A percentile compares a stretch with the other conserved stretches of the same genome.
These are phyloP conservation scores for Eucalyptus regnans DNA, from an alignment of 345 rosid species.

Conservation along the genomic window DNA sequence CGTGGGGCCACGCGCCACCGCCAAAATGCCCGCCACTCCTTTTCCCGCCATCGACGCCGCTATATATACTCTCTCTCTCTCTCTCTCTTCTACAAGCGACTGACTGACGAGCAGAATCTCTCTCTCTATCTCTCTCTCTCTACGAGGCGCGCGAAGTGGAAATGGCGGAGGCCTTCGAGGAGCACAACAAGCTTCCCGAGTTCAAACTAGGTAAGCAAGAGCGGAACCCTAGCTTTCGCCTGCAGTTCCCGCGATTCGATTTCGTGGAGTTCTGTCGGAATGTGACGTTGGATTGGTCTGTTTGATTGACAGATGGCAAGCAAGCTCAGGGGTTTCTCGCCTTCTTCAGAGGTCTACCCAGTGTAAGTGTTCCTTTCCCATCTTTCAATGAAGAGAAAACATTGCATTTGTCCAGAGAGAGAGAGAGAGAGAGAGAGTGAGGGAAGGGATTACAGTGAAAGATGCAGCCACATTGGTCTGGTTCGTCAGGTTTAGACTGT, in stretches of 20 bases:
- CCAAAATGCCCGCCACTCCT: slow-evolving; percentile 8
- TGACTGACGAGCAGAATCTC: not conserved
- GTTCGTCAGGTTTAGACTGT: not conserved
- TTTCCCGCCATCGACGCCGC: slow-evolving; percentile 54
- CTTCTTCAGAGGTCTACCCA: slow-evolving; percentile 85
- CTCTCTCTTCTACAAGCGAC: not conserved
- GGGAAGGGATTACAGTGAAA: not conserved
- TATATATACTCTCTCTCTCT: not conserved
- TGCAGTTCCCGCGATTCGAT: not conserved
- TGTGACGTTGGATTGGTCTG: not conserved
- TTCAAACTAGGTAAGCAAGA: slow-evolving; percentile 63
- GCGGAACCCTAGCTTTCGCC: slow-evolving; percentile 6
- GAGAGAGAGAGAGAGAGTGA: not conserved
- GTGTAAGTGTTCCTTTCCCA: slow-evolving; percentile 21
- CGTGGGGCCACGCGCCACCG: not conserved
- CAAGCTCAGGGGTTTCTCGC: slow-evolving; percentile 97
- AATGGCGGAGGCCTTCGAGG: slow-evolving; percentile 48
- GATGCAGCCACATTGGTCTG: not conserved
- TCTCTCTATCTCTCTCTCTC: not conserved
- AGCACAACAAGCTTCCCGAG: slow-evolving; percentile 77
- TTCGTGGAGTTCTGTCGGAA: not conserved
- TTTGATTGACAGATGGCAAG: slow-evolving; percentile 46
- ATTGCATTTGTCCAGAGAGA: not conserved
- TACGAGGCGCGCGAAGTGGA: not conserved
- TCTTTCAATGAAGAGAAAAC: not conserved